Evolutionary conservation across 441 rosid species (phyloP).

Genomic region (Pelargonium fulgidum): DNA sequence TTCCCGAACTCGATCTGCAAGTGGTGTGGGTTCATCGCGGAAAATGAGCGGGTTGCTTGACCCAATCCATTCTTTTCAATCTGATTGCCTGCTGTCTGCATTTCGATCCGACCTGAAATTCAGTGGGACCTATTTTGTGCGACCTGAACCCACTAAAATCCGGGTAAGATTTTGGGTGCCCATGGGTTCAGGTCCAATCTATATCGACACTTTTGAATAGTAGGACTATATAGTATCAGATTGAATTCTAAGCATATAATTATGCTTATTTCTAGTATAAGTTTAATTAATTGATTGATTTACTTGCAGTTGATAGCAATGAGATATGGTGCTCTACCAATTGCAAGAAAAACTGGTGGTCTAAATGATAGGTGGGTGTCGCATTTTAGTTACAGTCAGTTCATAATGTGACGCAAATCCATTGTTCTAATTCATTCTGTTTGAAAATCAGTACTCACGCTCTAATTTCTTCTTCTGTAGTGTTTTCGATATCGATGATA

Average conservation of each 20-base stretch:
- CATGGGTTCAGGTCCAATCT: too few species aligned
- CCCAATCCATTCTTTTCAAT: too few species aligned
- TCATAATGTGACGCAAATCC: neutral
- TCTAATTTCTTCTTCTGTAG: constrained; percentile 30
- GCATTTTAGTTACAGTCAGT: neutral
- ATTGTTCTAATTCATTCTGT: constrained; percentile 1
- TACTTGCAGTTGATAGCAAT: constrained; percentile 79
- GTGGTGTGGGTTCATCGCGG: too few species aligned
- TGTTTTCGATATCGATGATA: constrained; percentile 78
- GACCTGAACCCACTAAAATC: too few species aligned
- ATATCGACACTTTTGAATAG: too few species aligned
- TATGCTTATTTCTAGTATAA: neutral
- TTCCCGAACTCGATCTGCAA: too few species aligned
- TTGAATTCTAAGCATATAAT: constrained; percentile 8
- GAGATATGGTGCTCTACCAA: constrained; percentile 85
- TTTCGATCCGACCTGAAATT: too few species aligned
- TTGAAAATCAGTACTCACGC: constrained; percentile 10
- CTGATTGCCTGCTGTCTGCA: too few species aligned
- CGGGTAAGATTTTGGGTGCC: too few species aligned
- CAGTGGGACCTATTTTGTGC: too few species aligned
- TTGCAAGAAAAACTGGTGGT: constrained; percentile 86
- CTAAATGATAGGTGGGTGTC: constrained; percentile 69
- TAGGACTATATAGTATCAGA: neutral
- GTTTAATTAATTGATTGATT: neutral
- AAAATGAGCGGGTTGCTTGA: too few species aligned